Evolutionary conservation across 2,329 filamentous ascomycete species (phyloP).

Genomic region (Fusarium duplospermum): DNA sequence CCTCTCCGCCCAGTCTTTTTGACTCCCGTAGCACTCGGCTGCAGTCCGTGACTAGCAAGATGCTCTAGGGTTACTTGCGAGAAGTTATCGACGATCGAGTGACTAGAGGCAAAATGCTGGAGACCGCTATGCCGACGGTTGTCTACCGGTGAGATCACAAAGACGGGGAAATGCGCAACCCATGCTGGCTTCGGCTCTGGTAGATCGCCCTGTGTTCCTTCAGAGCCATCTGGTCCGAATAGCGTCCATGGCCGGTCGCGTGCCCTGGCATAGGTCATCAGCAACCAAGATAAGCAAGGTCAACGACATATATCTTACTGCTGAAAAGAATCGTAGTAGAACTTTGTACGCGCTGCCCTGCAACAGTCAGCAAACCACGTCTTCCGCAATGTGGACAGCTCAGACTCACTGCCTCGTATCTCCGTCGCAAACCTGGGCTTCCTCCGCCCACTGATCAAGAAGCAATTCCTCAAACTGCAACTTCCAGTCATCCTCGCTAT

Average conservation of each 20-base stretch:
- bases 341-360: slow-evolving; percentile 9
- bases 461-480: slow-evolving; percentile 1
- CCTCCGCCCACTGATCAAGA: background rate
- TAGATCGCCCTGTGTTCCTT: background rate
- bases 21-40: slow-evolving; percentile 13
- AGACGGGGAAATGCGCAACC: slow-evolving; percentile 28
- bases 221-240: slow-evolving; percentile 7
- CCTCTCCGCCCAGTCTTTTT: slow-evolving; percentile 6
- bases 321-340: slow-evolving; percentile 18
- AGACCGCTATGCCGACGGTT: background rate
- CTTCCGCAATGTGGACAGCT: background rate
- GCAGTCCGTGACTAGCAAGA: slow-evolving; percentile 20
- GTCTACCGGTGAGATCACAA: slow-evolving; percentile 7
- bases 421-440: background rate
- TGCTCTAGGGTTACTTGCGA: slow-evolving; percentile 17
- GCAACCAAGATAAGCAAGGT: background rate
- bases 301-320: background rate
- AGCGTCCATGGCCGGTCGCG: slow-evolving; percentile 12
- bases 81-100: slow-evolving; percentile 28
- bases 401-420: slow-evolving; percentile 15
- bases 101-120: slow-evolving; percentile 1
- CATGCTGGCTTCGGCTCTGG: slow-evolving; percentile 27
- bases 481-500: slow-evolving; percentile 3
- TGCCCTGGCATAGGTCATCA: background rate
- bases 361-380: background rate